These are phyloP conservation scores for Colletotrichum truncatum DNA, from an alignment of 2,329 filamentous ascomycete species.

Conservation along the genomic window DNA sequence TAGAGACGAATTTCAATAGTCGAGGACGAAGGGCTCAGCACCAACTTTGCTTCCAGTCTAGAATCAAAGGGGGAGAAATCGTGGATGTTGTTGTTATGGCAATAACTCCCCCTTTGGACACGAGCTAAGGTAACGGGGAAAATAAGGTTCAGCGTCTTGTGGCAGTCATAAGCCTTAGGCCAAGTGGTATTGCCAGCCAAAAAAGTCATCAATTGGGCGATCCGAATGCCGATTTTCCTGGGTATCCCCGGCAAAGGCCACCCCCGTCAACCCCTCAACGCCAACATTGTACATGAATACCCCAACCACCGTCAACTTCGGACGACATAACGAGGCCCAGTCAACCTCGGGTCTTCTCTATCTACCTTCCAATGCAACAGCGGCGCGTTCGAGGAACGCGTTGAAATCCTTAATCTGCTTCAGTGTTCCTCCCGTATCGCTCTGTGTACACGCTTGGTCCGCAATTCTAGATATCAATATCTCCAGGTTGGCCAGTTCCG, in stretches of 20 bases:
- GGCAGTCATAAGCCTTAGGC: not conserved
- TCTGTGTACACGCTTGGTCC: slow-evolving; percentile 60
- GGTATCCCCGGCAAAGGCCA: slow-evolving; percentile 14
- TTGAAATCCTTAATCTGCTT: slow-evolving; percentile 70
- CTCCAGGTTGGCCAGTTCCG: slow-evolving; percentile 66
- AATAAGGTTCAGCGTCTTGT: not conserved
- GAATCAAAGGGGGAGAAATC: too few relatives aligned
- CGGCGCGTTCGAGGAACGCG: slow-evolving; percentile 69
- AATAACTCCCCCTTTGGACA: not conserved
- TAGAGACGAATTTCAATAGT: not conserved
- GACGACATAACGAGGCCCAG: not conserved
- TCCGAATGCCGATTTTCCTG: slow-evolving; percentile 22
- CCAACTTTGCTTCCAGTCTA: not conserved
- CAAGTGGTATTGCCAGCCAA: slow-evolving; percentile 1
- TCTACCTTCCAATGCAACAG: slow-evolving; percentile 59
- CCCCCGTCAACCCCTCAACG: slow-evolving; percentile 1
- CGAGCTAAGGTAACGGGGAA: not conserved
- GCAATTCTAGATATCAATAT: slow-evolving; percentile 64
- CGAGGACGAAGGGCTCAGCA: not conserved
- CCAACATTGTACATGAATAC: not conserved
- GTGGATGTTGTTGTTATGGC: too few relatives aligned
- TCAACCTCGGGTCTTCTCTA: not conserved
- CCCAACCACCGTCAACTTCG: not conserved
- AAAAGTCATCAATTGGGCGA: slow-evolving; percentile 8
- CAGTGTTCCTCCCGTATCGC: slow-evolving; percentile 61